Evolutionary conservation across 148 eudicot genomes (phyloP), one percentile per base, ranked within the genome.

Genomic region (Cornus suecica): DNA sequence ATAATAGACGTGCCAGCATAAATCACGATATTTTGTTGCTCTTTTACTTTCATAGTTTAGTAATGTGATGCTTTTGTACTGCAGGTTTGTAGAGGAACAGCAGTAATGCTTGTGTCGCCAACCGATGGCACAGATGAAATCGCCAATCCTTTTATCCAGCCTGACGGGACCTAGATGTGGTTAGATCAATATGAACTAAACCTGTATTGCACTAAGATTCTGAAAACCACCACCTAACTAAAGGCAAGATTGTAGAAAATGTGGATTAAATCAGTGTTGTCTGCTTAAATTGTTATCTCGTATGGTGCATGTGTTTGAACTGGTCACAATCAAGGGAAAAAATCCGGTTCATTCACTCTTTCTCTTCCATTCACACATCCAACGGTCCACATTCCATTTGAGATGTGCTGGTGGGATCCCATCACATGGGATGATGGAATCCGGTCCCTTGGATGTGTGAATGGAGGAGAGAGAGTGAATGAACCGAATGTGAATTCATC

Each of bases 81-180:
- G 84, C 91, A 94, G 99, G 94, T 94, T 62, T 94, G 99, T 66
- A 88, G 96, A 80, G 99, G 99, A 65, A 92, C 99, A 24, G 99
- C 99, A 0, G 96, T 92, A 67, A 94, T 92, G 96, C 97, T 94
- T 18, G 99, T 94, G 68, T 88, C 97, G 32, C 99, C 97, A 41
- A 94, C 97, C 37, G 97, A 94, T 68, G 99, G 97, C 51, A 92
- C 99, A 3, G 97, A 94, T 64, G 99, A 94, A 86, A 94, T 94
- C 31, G 89, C 96, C 29, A 94, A 94, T 82, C 99, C 90, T 15
- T 87, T 87, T 72, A 45, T 77, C 42, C 86, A 82, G 79, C 82
- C 87, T 20, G 86, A 87, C 70, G 90, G 90, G 62, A 87, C 87
- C 69, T 86, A 77, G 62, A 1, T 58, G 62, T 3, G 22, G 18